Evolutionary conservation across 352 stramenopile genomes (phyloP), one percentile per base, ranked within the genome.

Genomic region (Phytophthora hybrid): DNA sequence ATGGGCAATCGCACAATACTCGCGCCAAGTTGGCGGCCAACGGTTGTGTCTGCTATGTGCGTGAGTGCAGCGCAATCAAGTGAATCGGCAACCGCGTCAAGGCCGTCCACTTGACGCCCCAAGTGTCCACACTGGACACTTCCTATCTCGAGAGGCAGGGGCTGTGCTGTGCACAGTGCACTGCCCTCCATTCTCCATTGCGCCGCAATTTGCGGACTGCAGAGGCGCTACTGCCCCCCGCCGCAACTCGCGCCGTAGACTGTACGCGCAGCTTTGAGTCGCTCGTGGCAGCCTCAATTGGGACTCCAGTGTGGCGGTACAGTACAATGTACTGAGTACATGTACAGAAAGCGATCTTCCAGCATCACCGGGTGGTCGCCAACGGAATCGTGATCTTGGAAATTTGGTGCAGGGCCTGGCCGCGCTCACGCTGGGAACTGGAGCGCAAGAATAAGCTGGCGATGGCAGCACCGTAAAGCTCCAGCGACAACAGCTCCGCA

Each of bases 311-410:
- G 41, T 49, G 41, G 41, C 41, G 41, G 41, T 49, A 47, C 39
- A 47, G 39, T n/a, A 49, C 37, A 44, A n/a, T n/a, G n/a, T n/a
- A n/a, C n/a, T n/a, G n/a, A 3, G 23, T 26, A 26, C 23, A 26
- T 26, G 39, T n/a, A 49, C 37, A 44, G 37, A 44, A 31, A 44
- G 16, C n/a, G 46, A 23, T 14, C n/a, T 53, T 13, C 7, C 46
- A 26, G n/a, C 34, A 44, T 6, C 34, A 26, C 46, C 18, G 18
- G n/a, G 21, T 18, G 46, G 51, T 46, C 31, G 31, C 31, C 31
- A 59, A 59, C 18, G 29, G 54, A 59, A 59, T 59, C 10, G 54
- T 59, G 54, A 41, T 41, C 31, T 16, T 44, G 31, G 31, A 46
- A n/a, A 59, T 59, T 59, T 58, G 14, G 7, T 49, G 41, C 39